Evolutionary conservation across 2,329 filamentous ascomycete genomes (phyloP).

Genomic region (Phoma sp.): DNA sequence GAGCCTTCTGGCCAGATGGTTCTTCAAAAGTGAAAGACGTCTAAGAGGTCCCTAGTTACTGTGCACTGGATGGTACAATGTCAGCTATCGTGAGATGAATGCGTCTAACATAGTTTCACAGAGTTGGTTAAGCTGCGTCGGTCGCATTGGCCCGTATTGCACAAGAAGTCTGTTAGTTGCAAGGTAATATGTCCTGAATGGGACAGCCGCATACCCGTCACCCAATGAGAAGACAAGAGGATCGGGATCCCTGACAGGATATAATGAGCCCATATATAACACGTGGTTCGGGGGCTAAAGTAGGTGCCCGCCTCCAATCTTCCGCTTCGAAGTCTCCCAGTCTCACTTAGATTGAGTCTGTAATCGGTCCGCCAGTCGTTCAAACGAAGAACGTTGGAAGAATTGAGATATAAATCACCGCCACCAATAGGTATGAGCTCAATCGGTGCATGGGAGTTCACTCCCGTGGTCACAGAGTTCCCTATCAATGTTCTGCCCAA

Average conservation of each 20-base stretch:
- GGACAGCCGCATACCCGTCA: background rate
- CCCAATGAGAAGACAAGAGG: background rate
- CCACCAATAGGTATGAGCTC: constrained; percentile 25
- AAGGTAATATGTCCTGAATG: background rate
- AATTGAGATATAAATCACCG: background rate
- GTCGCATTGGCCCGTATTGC: background rate
- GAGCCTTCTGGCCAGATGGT: too few relatives aligned
- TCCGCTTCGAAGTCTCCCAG: background rate
- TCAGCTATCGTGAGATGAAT: too few relatives aligned
- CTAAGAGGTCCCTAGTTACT: too few relatives aligned
- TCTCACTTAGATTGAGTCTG: background rate
- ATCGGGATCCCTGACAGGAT: constrained; percentile 1
- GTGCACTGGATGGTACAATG: too few relatives aligned
- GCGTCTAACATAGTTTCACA: too few relatives aligned
- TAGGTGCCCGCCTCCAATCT: background rate
- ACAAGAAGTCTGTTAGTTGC: background rate
- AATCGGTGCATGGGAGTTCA: constrained; percentile 39
- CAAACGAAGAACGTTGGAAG: background rate
- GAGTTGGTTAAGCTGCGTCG: too few relatives aligned
- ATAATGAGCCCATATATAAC: background rate
- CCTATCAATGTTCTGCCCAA: constrained; percentile 38
- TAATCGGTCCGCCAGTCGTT: background rate
- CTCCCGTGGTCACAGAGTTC: constrained; percentile 33
- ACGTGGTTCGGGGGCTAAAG: constrained; percentile 3
- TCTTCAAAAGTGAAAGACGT: too few relatives aligned